These are phyloP conservation scores for Stachybotrys elegans DNA, from an alignment of 2,329 filamentous ascomycete genomes.

Conservation along the genomic window DNA sequence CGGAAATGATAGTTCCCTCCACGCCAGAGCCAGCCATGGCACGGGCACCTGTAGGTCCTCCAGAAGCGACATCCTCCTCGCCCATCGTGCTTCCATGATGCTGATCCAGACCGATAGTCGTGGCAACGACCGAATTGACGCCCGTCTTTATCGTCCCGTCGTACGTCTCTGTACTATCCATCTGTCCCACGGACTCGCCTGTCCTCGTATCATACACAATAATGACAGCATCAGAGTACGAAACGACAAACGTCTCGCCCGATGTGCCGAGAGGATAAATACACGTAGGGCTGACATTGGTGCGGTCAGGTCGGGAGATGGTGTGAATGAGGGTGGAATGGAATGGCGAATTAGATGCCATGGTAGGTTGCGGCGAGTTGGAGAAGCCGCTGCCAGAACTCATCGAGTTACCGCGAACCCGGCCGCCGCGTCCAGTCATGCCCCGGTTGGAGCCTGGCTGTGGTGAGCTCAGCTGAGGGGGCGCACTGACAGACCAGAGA, in stretches of 20 bases:
- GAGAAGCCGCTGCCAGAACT: conserved; percentile 91
- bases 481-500: conserved; percentile 90
- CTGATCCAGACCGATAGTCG: conserved; percentile 76
- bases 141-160: conserved; percentile 74
- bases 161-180: conserved; percentile 93
- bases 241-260: conserved; percentile 88
- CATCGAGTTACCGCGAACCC: conserved; percentile 84
- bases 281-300: conserved; percentile 74
- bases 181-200: conserved; percentile 84
- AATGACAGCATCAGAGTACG: conserved; percentile 84
- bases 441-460: conserved; percentile 63
- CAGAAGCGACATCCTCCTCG: conserved; percentile 67
- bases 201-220: conserved; percentile 89
- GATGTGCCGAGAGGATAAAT: conserved; percentile 82
- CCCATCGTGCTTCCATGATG: conserved; percentile 51
- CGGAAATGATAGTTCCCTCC: conserved; percentile 91
- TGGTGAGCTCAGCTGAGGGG: conserved; percentile 78
- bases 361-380: conserved; percentile 81
- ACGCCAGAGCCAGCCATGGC: conserved; percentile 68
- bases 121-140: conserved; percentile 88
- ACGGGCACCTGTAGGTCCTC: conserved; percentile 70
- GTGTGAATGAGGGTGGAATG: conserved; percentile 83
- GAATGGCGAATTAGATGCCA: conserved; percentile 81
- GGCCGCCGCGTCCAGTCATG: conserved; percentile 55
- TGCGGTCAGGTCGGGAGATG: conserved; percentile 64